Evolutionary conservation across 148 eudicot genomes (phyloP).

Genomic region (Heliamphora exappendiculata): DNA sequence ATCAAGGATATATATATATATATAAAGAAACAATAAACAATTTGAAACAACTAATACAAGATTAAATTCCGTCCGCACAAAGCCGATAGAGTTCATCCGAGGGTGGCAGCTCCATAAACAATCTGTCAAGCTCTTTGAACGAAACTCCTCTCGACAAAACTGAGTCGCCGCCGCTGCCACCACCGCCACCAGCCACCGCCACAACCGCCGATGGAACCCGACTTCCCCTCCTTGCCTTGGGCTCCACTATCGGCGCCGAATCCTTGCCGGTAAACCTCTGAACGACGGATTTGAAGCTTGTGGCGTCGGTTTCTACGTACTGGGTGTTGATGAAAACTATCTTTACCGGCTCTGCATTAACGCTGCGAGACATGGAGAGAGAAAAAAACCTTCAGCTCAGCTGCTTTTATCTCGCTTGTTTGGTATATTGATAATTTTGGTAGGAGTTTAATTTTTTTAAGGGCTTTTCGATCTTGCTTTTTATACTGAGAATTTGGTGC

Average conservation of each 20-base stretch:
- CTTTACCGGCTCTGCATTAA: slow-evolving; percentile 36
- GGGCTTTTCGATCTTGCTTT: background rate
- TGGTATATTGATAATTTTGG: background rate
- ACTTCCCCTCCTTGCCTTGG: background rate
- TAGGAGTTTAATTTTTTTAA: background rate
- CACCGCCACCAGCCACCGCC: background rate
- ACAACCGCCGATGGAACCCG: background rate
- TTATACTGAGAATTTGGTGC: background rate
- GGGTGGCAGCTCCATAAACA: slow-evolving; percentile 41
- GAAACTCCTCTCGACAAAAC: slow-evolving; percentile 29
- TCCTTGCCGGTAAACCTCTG: slow-evolving; percentile 76
- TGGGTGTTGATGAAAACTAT: slow-evolving; percentile 63
- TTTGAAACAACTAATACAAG: too few species aligned
- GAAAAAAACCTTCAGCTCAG: background rate
- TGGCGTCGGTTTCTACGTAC: slow-evolving; percentile 64
- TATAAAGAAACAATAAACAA: too few species aligned
- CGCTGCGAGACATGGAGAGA: background rate
- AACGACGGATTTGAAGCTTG: slow-evolving; percentile 72
- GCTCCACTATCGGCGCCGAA: slow-evolving; percentile 7
- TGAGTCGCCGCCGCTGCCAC: slow-evolving; percentile 5
- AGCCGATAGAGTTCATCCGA: slow-evolving; percentile 30
- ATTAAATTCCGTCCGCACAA: background rate
- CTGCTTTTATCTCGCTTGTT: background rate
- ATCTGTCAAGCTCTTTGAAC: slow-evolving; percentile 31
- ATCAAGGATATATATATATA: too few species aligned